Percentiles rank a stretch among this genome's conserved stretches.
Conservation (phyloP, 208 protist species). For the Leishmania lainsoni region DNA sequence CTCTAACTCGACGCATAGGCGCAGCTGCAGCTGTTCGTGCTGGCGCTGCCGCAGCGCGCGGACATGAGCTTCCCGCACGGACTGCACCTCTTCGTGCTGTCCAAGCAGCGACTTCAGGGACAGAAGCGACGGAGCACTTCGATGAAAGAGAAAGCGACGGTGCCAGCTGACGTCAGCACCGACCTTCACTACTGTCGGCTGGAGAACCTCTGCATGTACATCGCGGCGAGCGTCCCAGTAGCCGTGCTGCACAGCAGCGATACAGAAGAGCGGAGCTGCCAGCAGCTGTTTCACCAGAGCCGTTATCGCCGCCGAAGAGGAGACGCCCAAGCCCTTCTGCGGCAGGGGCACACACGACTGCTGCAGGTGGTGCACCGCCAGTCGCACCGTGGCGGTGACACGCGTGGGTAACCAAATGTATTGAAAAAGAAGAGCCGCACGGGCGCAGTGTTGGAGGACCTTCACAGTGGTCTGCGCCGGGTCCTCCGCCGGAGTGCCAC, state of each 20-base stretch:
- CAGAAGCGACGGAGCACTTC: slow-evolving; percentile 59
- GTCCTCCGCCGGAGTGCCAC: background rate
- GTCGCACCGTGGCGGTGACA: slow-evolving; percentile 14
- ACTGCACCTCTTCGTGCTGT: slow-evolving; percentile 60
- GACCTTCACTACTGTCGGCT: slow-evolving; percentile 65
- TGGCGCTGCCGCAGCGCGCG: slow-evolving; percentile 26
- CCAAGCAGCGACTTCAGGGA: slow-evolving; percentile 44
- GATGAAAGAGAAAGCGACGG: slow-evolving; percentile 51
- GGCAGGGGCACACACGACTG: background rate
- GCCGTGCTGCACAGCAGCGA: slow-evolving; percentile 54
- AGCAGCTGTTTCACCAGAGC: slow-evolving; percentile 36
- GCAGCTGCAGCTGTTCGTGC: slow-evolving; percentile 38
- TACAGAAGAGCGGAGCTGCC: slow-evolving; percentile 42
- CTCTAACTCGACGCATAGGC: slow-evolving; percentile 43
- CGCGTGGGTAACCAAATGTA: slow-evolving; percentile 26
- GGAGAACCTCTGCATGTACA: slow-evolving; percentile 48
- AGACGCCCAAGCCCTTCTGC: background rate
- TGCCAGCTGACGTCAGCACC: slow-evolving; percentile 43
- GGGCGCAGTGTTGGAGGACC: slow-evolving; percentile 27
- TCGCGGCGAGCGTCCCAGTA: slow-evolving; percentile 80
- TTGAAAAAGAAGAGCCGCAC: slow-evolving; percentile 27
- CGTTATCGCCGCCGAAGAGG: slow-evolving; percentile 1
- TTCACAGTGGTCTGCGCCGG: slow-evolving; percentile 5
- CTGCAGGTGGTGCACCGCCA: slow-evolving; percentile 27
- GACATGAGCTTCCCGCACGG: slow-evolving; percentile 20